These are phyloP conservation scores for Kuraishia borneana DNA, from an alignment of 805 yeast species.

Conservation along the genomic window DNA sequence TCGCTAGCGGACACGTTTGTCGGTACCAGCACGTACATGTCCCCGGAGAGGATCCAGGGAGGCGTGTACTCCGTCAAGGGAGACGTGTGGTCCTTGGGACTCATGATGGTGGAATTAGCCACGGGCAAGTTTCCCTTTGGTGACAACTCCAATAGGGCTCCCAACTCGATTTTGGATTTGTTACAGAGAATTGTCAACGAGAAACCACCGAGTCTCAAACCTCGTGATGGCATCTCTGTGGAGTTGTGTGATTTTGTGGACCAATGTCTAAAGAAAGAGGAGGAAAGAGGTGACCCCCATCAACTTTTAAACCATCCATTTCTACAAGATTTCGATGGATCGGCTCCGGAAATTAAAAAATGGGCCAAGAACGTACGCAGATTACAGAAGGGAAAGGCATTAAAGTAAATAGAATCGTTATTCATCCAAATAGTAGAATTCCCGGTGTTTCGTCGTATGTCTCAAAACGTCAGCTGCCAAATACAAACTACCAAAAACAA, in stretches of 20 bases:
- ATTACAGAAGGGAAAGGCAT: constrained; percentile 22
- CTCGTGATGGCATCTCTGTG: constrained; percentile 32
- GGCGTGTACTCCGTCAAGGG: constrained; percentile 88
- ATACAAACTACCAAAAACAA: constrained; percentile 65
- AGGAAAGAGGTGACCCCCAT: constrained; percentile 62
- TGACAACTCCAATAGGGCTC: constrained; percentile 26
- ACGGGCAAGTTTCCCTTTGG: constrained; percentile 76
- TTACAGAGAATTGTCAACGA: constrained; percentile 91
- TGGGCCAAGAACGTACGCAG: constrained; percentile 26
- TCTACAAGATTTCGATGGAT: constrained; percentile 19
- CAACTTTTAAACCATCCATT: constrained; percentile 40
- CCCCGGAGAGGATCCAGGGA: constrained; percentile 96
- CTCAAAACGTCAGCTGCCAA: constrained; percentile 46
- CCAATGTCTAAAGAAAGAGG: constrained; percentile 64
- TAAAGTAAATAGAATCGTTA: constrained; percentile 3
- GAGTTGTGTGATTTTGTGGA: constrained; percentile 60
- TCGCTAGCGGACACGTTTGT: constrained; percentile 97
- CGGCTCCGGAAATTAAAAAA: constrained; percentile 15
- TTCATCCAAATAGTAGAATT: too few species aligned
- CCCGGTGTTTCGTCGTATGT: constrained; percentile 11
- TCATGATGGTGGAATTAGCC: constrained; percentile 81
- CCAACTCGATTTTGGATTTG: constrained; percentile 83
- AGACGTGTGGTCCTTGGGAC: constrained; percentile 95
- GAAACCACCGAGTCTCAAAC: constrained; percentile 61
- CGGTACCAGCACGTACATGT: constrained; percentile 96